Base-by-base conservation (phyloP, 768 basidiomycete species). In the Rhizopogon vesiculosus region DNA sequence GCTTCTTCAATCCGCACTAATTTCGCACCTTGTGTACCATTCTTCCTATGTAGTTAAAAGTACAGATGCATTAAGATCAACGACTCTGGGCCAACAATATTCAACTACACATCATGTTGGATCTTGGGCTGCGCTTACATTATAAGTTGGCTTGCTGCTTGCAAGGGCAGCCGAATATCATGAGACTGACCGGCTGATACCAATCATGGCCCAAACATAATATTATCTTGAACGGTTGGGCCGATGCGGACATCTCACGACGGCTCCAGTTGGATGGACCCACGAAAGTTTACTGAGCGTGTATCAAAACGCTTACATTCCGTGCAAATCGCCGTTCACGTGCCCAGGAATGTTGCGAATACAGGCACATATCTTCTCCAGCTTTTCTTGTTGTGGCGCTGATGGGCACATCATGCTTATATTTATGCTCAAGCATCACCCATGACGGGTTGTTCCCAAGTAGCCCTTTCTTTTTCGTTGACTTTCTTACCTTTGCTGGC, bases 311-410 rank as follows among this genome's bases (percentile, higher is more conserved):
- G 18, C 19, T 16, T 33, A 35, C 13, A 35, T 38, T 49, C 48
- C 48, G 48, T 38, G 48, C 48, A 49, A 49, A 35, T 49, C 48
- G 48, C 48, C 48, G 48, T 38, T 49, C 48, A 49, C 48, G 48
- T 49, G 48, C 31, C 18, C 19, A 49, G 15, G 15, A 15, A 19
- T 19, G n/a, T 22, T 8, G 46, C 18, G 31, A 49, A 33, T 33
- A 49, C 39, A 49, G 48, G 48, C 8, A 38, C 48, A 22, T 22
- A 2, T 35, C 33, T 48, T 31, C 45, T 35, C 19, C 25, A 35
- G 18, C 33, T 35, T 35, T 35, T 48, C 48, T 49, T 38, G 22
- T 49, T 49, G 35, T 49, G 48, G 48, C 48, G 22, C 19, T 25
- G 19, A 35, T 38, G 48, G 16, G 16, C 19, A 38, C 18, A 49